Evolutionary conservation across 805 yeast species (phyloP).

Genomic region (Sporopachydermia lactativora): DNA sequence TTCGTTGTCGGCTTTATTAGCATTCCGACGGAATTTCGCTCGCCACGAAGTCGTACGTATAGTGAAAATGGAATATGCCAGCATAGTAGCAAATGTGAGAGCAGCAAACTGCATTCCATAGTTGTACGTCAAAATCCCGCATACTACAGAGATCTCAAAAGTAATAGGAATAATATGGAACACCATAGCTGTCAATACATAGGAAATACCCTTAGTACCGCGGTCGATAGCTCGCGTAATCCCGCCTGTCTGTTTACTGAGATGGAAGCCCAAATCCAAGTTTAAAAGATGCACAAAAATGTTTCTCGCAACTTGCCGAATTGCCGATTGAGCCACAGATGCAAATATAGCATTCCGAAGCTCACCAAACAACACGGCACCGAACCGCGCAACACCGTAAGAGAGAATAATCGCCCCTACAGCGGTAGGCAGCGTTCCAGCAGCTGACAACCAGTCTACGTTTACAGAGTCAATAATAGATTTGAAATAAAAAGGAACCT

Average conservation of each 20-base stretch:
- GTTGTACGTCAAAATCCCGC: constrained; percentile 87
- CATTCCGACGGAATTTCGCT: constrained; percentile 78
- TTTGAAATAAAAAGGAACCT: constrained; percentile 91
- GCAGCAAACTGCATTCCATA: constrained; percentile 84
- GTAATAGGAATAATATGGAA: constrained; percentile 90
- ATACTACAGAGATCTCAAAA: constrained; percentile 83
- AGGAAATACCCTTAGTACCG: constrained; percentile 94
- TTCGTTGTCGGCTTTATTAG: constrained; percentile 84
- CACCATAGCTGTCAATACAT: constrained; percentile 91
- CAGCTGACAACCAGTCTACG: constrained; percentile 63
- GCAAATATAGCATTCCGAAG: constrained; percentile 92
- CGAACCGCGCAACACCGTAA: constrained; percentile 89
- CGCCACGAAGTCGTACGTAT: constrained; percentile 94
- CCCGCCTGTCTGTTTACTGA: constrained; percentile 90
- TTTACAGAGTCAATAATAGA: constrained; percentile 86
- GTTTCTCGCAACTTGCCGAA: constrained; percentile 74
- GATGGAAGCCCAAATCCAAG: constrained; percentile 80
- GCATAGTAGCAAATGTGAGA: constrained; percentile 77
- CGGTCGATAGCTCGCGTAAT: constrained; percentile 92
- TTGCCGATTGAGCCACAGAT: constrained; percentile 87
- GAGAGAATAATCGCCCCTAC: constrained; percentile 63
- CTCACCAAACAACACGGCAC: constrained; percentile 90
- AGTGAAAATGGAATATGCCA: constrained; percentile 78
- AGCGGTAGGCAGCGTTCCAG: constrained; percentile 47
- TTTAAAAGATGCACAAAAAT: constrained; percentile 75